These are phyloP conservation scores for Chlamydomonas incerta DNA, from an alignment of 139 green algal genomes.

Conservation along the genomic window DNA sequence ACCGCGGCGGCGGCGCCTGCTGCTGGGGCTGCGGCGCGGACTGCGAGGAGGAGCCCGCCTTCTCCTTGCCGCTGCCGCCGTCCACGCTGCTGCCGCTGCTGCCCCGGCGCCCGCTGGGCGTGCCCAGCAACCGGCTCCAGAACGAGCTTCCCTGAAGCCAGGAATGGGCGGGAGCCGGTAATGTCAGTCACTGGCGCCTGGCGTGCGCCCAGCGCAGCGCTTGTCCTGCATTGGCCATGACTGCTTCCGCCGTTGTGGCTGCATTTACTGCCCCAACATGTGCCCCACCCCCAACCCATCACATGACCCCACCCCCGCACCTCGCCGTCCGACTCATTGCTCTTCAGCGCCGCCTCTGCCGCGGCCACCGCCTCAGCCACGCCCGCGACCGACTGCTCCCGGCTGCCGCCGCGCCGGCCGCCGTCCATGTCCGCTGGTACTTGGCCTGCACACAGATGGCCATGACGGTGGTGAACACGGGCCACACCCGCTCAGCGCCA, in stretches of 20 bases:
- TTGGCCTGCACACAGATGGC: background rate
- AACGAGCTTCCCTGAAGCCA: constrained; percentile 19
- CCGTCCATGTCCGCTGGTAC: background rate
- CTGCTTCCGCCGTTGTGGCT: no score
- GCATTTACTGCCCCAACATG: no score
- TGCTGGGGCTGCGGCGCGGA: background rate
- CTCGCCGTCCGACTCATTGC: background rate
- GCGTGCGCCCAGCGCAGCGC: no score
- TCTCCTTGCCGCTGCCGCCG: background rate
- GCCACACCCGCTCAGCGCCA: no score
- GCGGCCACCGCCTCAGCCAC: background rate
- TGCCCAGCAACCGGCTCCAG: constrained; percentile 31
- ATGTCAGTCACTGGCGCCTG: no score
- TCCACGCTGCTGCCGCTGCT: constrained; percentile 33
- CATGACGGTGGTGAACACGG: background rate
- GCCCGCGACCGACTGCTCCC: background rate
- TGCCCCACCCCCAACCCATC: no score
- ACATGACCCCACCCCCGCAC: no score
- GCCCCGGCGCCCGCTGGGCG: background rate
- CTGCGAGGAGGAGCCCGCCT: background rate
- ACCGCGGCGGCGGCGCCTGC: background rate
- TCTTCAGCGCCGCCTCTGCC: background rate
- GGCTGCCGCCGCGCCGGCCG: background rate
- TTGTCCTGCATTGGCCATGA: no score
- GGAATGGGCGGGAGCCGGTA: no score